phyloP scores from a whole-genome alignment of 345 rosid genomes.

The Eucalyptus sp. region DNA sequence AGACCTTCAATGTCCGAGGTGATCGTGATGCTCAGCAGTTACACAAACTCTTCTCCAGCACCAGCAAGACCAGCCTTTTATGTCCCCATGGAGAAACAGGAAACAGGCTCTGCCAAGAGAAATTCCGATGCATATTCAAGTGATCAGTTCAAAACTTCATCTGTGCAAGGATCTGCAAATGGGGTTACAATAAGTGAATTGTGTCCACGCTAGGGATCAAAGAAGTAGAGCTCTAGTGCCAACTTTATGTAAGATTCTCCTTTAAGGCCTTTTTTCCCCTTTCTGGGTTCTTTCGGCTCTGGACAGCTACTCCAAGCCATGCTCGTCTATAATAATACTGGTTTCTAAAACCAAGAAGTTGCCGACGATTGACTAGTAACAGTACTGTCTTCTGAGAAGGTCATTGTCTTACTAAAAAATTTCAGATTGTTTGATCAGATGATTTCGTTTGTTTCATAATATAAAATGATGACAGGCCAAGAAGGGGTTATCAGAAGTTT shows the following conservation, averaged over 20 bases:
- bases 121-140: background rate
- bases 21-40: conserved; percentile 31
- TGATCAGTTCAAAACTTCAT: background rate
- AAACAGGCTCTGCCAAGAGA: background rate
- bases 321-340: background rate
- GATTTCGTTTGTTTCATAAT: background rate
- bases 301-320: background rate
- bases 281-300: background rate
- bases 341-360: background rate
- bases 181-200: conserved; percentile 24
- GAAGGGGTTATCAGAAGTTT: background rate
- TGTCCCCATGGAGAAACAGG: background rate
- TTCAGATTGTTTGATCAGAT: background rate
- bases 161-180: conserved; percentile 11
- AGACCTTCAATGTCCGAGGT: conserved; percentile 36
- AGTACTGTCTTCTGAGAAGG: background rate
- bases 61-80: conserved; percentile 33
- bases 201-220: conserved; percentile 11
- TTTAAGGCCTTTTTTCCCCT: background rate
- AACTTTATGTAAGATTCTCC: background rate
- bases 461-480: background rate
- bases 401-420: background rate
- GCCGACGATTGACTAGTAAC: background rate
- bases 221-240: background rate
- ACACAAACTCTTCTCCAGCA: conserved; percentile 4